Evolutionary conservation across 2,329 filamentous ascomycete genomes (phyloP), one percentile per base, ranked within the genome.

Genomic region (Calonectria ilicicola): DNA sequence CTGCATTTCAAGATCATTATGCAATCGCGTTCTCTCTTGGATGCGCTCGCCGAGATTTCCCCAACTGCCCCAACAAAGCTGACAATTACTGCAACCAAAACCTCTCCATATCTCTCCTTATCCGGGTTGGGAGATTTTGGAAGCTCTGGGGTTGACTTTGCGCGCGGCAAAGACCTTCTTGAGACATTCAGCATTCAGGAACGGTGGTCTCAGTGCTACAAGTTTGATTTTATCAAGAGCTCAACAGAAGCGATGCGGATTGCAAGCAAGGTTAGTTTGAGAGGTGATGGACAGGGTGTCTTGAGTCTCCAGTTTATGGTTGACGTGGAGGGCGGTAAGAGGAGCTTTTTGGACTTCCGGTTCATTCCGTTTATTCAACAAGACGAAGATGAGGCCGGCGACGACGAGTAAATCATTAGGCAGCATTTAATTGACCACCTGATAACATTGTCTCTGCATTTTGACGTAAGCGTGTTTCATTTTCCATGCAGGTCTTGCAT

Each of bases 221-320:
- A 95, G 78, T 98, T 98, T 81, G 90, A 93, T 67, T 90, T 98
- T 65, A 89, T 99, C 81, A 95, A 94, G 82, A 93, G 94, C 76
- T 96, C 96, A 0, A 92, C 92, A 56, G 93, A 96, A 75, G 96
- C 97, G n/a, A 98, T 99, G 96, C 92, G 93, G 56, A 91, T 95
- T 44, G 95, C 96, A 5, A 96, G 91, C 80, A 99, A 98, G 84
- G 96, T 98, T 70, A 98, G 95, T 81, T 89, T 99, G 73, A 89
- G 97, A 19, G 93, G 95, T 0, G 97, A 99, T 83, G 89, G 90
- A 2, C 95, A 98, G 81, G 96, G 97, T 0, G 96, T 99, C 35
- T 84, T 99, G 75, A 98, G 95, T 83, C 85, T 98, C 82, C 97
- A 99, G 81, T 98, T 98, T 80, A 97, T 99, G 93, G 93, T 99